Evolutionary conservation across 768 basidiomycete species (phyloP).

Genomic region (Gyrodon lividus): DNA sequence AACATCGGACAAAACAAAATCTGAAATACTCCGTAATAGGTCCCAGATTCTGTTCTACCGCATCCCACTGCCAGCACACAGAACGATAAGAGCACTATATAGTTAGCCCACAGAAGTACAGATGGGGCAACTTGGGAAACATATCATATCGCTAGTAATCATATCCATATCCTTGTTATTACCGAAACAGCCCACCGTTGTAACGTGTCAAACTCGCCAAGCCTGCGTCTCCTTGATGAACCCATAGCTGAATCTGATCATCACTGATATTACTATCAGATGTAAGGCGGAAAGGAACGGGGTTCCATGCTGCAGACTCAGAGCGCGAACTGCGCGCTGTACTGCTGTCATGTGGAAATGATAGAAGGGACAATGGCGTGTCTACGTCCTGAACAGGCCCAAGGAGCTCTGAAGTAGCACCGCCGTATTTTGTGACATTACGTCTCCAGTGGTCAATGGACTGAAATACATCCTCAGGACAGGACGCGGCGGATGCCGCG

Average conservation of each 20-base stretch:
- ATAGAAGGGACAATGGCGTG: conserved; percentile 8
- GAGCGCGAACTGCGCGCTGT: neutral
- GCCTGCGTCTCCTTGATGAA: conserved; percentile 16
- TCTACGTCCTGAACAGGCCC: conserved; percentile 18
- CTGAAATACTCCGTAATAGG: too few species aligned
- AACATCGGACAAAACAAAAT: too few species aligned
- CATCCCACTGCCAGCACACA: too few species aligned
- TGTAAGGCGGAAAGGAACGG: neutral
- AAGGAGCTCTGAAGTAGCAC: conserved; percentile 7
- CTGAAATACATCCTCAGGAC: conserved; percentile 18
- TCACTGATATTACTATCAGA: conserved; percentile 5
- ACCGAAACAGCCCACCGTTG: too few species aligned
- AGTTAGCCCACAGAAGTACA: too few species aligned
- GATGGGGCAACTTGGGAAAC: too few species aligned
- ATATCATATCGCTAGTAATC: too few species aligned
- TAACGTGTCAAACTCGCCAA: too few species aligned
- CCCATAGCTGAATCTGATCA: conserved; percentile 14
- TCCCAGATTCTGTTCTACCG: too few species aligned
- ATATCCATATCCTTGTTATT: too few species aligned
- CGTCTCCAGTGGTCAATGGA: conserved; percentile 26
- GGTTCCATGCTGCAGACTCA: neutral
- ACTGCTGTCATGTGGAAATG: conserved; percentile 4
- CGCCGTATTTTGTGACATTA: conserved; percentile 10
- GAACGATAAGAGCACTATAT: too few species aligned
- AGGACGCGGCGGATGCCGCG: conserved; percentile 19